Conservation (phyloP, 148 eudicot species). For the Amaranthus palmeri region DNA sequence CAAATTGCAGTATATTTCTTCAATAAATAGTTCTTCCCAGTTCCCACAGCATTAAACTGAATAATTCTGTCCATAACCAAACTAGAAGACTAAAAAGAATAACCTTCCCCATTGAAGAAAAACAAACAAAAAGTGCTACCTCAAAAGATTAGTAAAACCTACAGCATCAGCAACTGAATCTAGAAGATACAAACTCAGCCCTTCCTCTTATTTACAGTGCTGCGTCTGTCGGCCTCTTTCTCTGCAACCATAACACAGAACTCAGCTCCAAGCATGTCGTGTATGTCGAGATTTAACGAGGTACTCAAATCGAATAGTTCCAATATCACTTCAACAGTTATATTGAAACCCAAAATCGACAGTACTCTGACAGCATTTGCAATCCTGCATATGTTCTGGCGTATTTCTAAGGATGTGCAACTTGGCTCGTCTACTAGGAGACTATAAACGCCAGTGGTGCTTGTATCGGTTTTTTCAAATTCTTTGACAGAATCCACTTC, state of each 20-base stretch:
- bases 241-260: constrained; percentile 81
- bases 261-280: constrained; percentile 93
- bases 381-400: constrained; percentile 71
- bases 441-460: constrained; percentile 14
- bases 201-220: constrained; percentile 36
- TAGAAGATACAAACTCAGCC: not conserved
- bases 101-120: too few species aligned
- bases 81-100: too few species aligned
- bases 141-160: not conserved
- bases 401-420: constrained; percentile 51
- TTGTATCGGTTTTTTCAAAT: constrained; percentile 34
- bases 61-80: too few species aligned
- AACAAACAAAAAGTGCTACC: not conserved
- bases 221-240: constrained; percentile 69
- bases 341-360: constrained; percentile 59
- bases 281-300: constrained; percentile 47
- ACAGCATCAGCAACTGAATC: not conserved
- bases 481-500: constrained; percentile 42
- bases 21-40: too few species aligned
- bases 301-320: constrained; percentile 52
- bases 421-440: constrained; percentile 36
- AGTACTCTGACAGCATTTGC: constrained; percentile 77
- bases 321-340: constrained; percentile 52
- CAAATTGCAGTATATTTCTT: too few species aligned
- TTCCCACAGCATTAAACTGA: too few species aligned